phyloP scores from a whole-genome alignment of 805 yeast species.

The Nakazawaea ernobii region DNA sequence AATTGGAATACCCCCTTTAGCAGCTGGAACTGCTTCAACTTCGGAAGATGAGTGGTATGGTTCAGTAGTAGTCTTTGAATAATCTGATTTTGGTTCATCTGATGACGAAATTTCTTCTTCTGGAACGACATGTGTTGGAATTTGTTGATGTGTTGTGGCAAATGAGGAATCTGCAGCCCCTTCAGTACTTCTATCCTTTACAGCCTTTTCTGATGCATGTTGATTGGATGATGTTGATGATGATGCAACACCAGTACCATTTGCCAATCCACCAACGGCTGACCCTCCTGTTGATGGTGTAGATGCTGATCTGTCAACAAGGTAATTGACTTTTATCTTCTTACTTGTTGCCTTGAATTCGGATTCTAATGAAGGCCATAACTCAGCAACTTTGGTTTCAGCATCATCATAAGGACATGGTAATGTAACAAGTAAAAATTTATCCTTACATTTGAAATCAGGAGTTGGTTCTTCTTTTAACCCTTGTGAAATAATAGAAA shows the following conservation, averaged over 20 bases:
- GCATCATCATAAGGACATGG: slow-evolving; percentile 61
- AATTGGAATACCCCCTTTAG: slow-evolving; percentile 11
- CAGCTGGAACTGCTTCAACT: not conserved
- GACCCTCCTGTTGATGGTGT: not conserved
- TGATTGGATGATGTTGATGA: slow-evolving; percentile 2
- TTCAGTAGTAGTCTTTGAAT: not conserved
- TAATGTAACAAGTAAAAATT: slow-evolving; percentile 82
- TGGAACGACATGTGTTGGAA: not conserved
- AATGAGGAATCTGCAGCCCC: slow-evolving; percentile 1
- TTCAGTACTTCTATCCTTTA: not conserved
- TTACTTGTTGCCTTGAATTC: slow-evolving; percentile 16
- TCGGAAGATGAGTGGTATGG: not conserved
- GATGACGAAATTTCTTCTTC: not conserved
- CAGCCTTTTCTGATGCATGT: not conserved
- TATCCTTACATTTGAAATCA: slow-evolving; percentile 81
- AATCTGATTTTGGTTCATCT: not conserved
- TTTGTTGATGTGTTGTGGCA: slow-evolving; percentile 1
- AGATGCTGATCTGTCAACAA: slow-evolving; percentile 2
- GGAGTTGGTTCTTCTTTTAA: slow-evolving; percentile 66
- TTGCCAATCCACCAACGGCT: not conserved
- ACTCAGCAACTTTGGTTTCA: slow-evolving; percentile 52
- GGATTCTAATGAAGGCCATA: slow-evolving; percentile 71
- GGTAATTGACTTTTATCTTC: slow-evolving; percentile 13
- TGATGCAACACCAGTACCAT: not conserved
- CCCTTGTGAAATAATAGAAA: slow-evolving; percentile 84